These are phyloP conservation scores for Erodium moschatum DNA, from an alignment of 441 rosid genomes.

Conservation along the genomic window DNA sequence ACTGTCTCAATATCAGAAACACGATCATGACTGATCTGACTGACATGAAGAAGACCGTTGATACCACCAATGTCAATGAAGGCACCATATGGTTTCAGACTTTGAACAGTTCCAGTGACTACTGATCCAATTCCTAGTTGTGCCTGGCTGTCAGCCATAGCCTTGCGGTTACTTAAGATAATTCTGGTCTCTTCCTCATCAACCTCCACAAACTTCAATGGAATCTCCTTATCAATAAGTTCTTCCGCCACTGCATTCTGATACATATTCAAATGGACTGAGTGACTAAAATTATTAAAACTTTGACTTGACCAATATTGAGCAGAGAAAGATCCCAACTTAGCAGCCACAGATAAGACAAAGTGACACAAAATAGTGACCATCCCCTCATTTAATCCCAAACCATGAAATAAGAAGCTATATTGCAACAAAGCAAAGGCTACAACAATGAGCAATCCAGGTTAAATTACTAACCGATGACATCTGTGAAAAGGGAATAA, in stretches of 20 bases:
- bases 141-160: slow-evolving; percentile 93
- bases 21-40: slow-evolving; percentile 93
- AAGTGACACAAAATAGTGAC: no score
- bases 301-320: no score
- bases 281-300: no score
- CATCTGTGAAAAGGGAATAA: slow-evolving; percentile 91
- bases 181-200: slow-evolving; percentile 90
- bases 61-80: slow-evolving; percentile 96
- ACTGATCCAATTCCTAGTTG: slow-evolving; percentile 95
- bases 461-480: slow-evolving; percentile 56
- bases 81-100: slow-evolving; percentile 95
- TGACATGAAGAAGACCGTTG: slow-evolving; percentile 92
- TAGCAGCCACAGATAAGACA: no score
- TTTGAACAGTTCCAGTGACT: slow-evolving; percentile 81
- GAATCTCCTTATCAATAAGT: slow-evolving; percentile 69
- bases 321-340: no score
- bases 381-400: no score
- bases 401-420: no score
- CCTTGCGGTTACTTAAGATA: slow-evolving; percentile 93
- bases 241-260: slow-evolving; percentile 84
- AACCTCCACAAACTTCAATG: slow-evolving; percentile 86
- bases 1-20: slow-evolving; percentile 85
- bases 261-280: not conserved
- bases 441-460: slow-evolving; percentile 3
- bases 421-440: no score